phyloP scores from a whole-genome alignment of 2,329 filamentous ascomycete species.

The Fusarium sp. region DNA sequence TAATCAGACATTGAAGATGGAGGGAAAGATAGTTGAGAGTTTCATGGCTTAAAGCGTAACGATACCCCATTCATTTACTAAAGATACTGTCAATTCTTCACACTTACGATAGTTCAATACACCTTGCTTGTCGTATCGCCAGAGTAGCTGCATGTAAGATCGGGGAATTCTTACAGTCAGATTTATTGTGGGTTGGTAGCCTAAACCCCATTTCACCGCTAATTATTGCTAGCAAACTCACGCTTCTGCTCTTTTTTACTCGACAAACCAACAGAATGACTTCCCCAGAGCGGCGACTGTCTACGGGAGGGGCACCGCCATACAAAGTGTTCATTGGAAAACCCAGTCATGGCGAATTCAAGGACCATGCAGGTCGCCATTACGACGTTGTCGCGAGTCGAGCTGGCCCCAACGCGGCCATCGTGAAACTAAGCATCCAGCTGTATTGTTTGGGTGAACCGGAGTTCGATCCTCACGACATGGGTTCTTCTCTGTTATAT shows the following conservation, averaged over 20 bases:
- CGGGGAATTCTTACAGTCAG: background rate
- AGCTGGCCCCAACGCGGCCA: background rate
- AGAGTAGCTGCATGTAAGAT: background rate
- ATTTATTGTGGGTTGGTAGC: background rate
- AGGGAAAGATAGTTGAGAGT: background rate
- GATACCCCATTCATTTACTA: background rate
- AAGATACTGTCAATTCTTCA: background rate
- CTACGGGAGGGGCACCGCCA: background rate
- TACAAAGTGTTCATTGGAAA: background rate
- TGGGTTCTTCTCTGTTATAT: background rate
- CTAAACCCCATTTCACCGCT: background rate
- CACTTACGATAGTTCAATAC: background rate
- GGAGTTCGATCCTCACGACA: background rate
- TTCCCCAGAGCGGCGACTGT: background rate
- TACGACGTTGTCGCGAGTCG: background rate
- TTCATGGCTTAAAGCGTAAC: background rate
- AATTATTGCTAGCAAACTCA: background rate
- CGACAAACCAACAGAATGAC: background rate
- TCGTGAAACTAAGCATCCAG: conserved; percentile 25
- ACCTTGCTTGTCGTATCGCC: background rate
- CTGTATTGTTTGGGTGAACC: conserved; percentile 18
- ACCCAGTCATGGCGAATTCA: conserved; percentile 48
- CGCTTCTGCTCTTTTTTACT: background rate
- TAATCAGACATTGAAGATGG: background rate
- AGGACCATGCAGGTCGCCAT: conserved; percentile 1